phyloP scores from a whole-genome alignment of 1,139 yeast genomes.

The Sugiyamaella pinicola region DNA sequence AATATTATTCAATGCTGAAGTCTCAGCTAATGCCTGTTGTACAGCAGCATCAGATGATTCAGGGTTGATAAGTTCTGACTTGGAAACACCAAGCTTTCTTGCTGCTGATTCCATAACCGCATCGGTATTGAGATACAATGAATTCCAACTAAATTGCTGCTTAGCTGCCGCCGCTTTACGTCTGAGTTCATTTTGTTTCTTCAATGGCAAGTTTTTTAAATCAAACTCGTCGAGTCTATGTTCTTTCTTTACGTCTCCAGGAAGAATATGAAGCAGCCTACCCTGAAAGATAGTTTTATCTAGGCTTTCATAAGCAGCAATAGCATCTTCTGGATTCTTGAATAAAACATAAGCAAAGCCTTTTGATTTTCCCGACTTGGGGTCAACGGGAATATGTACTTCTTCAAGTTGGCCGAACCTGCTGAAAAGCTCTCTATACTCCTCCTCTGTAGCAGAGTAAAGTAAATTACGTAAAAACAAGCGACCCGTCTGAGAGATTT shows the following conservation, averaged over 20 bases:
- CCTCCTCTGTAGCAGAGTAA: conserved; percentile 79
- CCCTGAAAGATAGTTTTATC: conserved; percentile 96
- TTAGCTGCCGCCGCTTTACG: conserved; percentile 82
- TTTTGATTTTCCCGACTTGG: conserved; percentile 85
- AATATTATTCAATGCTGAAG: conserved; percentile 90
- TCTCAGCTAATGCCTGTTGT: conserved; percentile 97
- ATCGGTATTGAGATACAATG: conserved; percentile 85
- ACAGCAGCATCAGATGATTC: conserved; percentile 87
- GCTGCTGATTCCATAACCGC: conserved; percentile 94
- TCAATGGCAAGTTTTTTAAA: conserved; percentile 82
- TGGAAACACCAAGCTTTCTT: conserved; percentile 73
- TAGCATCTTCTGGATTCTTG: conserved; percentile 66
- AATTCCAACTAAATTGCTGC: conserved; percentile 92
- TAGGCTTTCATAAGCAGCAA: conserved; percentile 66
- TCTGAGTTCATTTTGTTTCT: conserved; percentile 84
- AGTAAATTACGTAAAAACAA: conserved; percentile 84
- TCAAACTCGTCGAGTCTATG: conserved; percentile 88
- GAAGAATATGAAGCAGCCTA: conserved; percentile 82
- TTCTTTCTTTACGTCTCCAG: conserved; percentile 76
- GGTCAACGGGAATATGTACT: conserved; percentile 89
- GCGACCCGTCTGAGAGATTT: conserved; percentile 73
- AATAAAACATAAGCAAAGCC: conserved; percentile 91
- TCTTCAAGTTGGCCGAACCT: conserved; percentile 48
- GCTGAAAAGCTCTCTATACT: conserved; percentile 61
- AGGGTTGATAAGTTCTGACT: conserved; percentile 84